Evolutionary conservation across 2,329 filamentous ascomycete genomes (phyloP), one percentile per base, ranked within the genome.

Genomic region (Talaromyces sp.): DNA sequence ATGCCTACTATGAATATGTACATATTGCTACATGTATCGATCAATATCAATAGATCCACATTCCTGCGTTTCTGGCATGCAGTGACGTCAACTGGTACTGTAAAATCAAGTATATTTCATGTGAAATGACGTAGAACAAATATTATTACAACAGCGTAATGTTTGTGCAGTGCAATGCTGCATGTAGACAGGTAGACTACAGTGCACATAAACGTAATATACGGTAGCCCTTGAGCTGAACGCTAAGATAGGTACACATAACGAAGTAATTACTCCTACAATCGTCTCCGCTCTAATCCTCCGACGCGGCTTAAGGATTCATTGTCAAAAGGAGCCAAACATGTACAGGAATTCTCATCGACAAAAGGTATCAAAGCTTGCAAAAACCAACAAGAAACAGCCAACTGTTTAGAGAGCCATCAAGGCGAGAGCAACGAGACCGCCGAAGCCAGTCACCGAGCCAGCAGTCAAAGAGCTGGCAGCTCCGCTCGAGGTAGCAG

Each of bases 401-500:
- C 50, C 27, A 28, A 53, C 30, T 53, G 30, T 31, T 53, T 53
- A 59, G 12, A 61, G 55, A 59, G 61, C 61, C 52, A 59, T 56
- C 52, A 40, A 56, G 12, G 34, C 33, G 10, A 64, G 18, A 44
- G 56, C 59, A 56, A 67, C 56, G 31, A 64, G 34, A 56, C 50
- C 59, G 8, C 57, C 44, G 31, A 51, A 33, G 10, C 40, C 44
- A 18, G 56, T 57, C 33, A 64, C 27, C 31, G 59, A 33, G 18
- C 42, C 52, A 54, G 44, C 56, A 9, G 40, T 44, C 66, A 65
- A 28, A 44, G 61, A 51, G 42, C 57, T 60, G 18, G 64, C 61
- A 59, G 59, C 55, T 42, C 63, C 61, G 53, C 53, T 59, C 27
- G 61, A 63, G 59, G 58, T 62, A 18, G 67, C 59, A 53, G 64